Base-by-base conservation (phyloP, 495 filamentous ascomycete genomes). In the Penicillium nucicola region DNA sequence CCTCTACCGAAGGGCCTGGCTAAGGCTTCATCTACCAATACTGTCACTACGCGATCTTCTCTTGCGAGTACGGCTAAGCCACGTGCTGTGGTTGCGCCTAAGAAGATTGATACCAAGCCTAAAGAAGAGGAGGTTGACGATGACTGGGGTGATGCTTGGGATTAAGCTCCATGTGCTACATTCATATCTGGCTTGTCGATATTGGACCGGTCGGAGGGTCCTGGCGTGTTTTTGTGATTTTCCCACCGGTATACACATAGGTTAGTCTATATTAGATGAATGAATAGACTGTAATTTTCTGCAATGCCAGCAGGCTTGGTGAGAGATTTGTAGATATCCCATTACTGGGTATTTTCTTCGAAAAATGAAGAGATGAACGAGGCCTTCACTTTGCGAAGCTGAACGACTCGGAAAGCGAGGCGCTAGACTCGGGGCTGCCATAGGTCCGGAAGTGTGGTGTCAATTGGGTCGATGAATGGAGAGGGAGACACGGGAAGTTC, bases 1-100 rank as follows among this genome's bases (percentile, higher is more conserved):
- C 74, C 82, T 3, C 51, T 95, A 32, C 89, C 89, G 0, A 96
- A 92, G 67, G 90, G 91, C 0, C 59, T 95, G 41, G 68, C 72
- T 6, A 90, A 90, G 61, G 45, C 76, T 14, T 48, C 67, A 0
- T 51, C 75, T 36, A 63, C 64, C n/a, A 54, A 60, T 42, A 41
- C 47, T 2, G 44, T 52, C 11, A 59, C 68, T 18, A 60, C 66
- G 30, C 68, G 70, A 54, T 62, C 59, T 4, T 67, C 67, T 20
- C 48, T 8, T 28, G 25, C 58, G 28, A 67, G 58, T 33, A 52
- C 72, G 3, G 74, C 70, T 47, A 77, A 79, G 45, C 59, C 72
- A 1, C 65, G 71, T 8, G 57, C 66, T 33, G 61, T 61, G 20
- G 61, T 61, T 10, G 64, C 70, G 6, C 49, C 62, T 4, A 82